Percentiles rank a stretch among this genome's conserved stretches.
Conservation (phyloP, 78 protist species). For the Fonticula alba region DNA sequence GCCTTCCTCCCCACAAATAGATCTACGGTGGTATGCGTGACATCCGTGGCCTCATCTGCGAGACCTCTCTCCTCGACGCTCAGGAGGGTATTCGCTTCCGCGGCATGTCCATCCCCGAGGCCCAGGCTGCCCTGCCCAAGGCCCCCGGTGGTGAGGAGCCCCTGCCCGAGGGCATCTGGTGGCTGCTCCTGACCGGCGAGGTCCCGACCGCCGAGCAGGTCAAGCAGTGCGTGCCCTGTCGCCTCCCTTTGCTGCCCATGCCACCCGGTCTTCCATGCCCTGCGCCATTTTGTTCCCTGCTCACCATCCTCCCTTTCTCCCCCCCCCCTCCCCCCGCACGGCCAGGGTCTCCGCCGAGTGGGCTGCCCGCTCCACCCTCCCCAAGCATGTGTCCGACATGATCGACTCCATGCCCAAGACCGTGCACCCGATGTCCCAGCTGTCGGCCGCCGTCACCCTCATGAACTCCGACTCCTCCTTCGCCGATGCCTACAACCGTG, state of each 20-base stretch:
- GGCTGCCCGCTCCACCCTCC: constrained; percentile 21
- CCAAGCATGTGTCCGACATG: constrained; percentile 42
- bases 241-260: constrained; percentile 36
- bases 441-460: constrained; percentile 42
- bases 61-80: constrained; percentile 80
- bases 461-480: constrained; percentile 57
- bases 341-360: constrained; percentile 1
- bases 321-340: not conserved
- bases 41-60: constrained; percentile 70
- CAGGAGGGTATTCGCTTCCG: constrained; percentile 85
- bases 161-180: constrained; percentile 71
- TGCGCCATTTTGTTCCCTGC: not conserved
- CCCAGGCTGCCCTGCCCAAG: constrained; percentile 71
- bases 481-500: constrained; percentile 63
- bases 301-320: not conserved
- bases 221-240: constrained; percentile 21
- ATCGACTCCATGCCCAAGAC: constrained; percentile 53
- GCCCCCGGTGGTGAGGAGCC: constrained; percentile 77
- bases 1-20: not conserved
- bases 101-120: constrained; percentile 60
- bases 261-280: constrained; percentile 24
- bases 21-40: constrained; percentile 85
- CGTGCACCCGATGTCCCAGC: constrained; percentile 91
- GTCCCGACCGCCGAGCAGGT: constrained; percentile 66
- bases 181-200: constrained; percentile 89